Evolutionary conservation across 257 asterid species (phyloP).

Genomic region (Lycium barbarum): DNA sequence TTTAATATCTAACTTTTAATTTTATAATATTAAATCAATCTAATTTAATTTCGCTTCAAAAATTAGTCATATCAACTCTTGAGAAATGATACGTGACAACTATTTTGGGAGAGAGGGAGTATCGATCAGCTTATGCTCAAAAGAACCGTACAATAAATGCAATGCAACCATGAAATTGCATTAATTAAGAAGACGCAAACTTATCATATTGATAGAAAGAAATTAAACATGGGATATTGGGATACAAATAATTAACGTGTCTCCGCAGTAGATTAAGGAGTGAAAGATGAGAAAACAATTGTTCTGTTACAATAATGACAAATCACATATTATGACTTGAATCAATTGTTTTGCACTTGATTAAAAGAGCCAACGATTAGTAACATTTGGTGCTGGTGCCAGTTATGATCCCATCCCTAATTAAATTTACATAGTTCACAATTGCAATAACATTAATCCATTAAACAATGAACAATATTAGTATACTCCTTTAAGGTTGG

Average conservation of each 20-base stretch:
- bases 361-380: neutral
- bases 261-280: neutral
- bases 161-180: neutral
- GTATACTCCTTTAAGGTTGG: neutral
- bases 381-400: conserved; percentile 11
- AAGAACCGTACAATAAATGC: neutral
- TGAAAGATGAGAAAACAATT: neutral
- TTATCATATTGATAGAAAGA: neutral
- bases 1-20: too few relatives aligned
- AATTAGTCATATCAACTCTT: too few relatives aligned
- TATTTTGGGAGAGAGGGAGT: too few relatives aligned
- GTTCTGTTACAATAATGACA: neutral
- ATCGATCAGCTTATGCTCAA: neutral
- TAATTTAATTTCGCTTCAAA: too few relatives aligned
- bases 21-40: too few relatives aligned
- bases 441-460: neutral
- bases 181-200: neutral
- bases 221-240: neutral
- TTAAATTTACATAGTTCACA: conserved; percentile 7
- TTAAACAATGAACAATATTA: conserved; percentile 2
- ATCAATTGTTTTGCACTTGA: neutral
- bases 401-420: neutral
- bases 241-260: neutral
- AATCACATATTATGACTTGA: neutral
- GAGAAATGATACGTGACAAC: too few relatives aligned